Evolutionary conservation across 2,329 filamentous ascomycete species (phyloP).

Genomic region (Xylaria sp.): DNA sequence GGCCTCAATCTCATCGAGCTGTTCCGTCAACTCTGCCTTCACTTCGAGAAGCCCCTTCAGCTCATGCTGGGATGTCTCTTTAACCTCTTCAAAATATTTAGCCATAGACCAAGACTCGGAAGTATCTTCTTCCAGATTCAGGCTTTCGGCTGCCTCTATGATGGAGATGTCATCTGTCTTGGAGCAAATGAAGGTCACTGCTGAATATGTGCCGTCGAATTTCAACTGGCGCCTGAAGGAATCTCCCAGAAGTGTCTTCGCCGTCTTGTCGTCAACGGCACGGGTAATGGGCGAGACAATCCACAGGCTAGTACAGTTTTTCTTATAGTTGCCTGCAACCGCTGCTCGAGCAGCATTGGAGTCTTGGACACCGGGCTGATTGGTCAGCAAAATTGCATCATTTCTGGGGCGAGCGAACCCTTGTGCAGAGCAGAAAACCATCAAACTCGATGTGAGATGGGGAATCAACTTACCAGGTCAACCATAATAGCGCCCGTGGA

Average conservation of each 20-base stretch:
- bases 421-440: not conserved
- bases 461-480: constrained; percentile 31
- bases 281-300: constrained; percentile 64
- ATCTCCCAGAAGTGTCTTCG: constrained; percentile 58
- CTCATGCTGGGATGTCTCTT: not conserved
- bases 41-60: constrained; percentile 37
- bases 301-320: constrained; percentile 61
- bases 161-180: constrained; percentile 57
- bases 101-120: constrained; percentile 39
- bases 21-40: constrained; percentile 26
- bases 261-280: constrained; percentile 63
- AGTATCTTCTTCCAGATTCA: constrained; percentile 42
- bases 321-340: constrained; percentile 59
- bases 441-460: not conserved
- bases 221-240: constrained; percentile 62
- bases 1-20: constrained; percentile 49
- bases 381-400: constrained; percentile 15
- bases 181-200: constrained; percentile 54
- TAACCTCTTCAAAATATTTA: constrained; percentile 26
- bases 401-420: no score
- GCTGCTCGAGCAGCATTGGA: constrained; percentile 58
- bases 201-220: constrained; percentile 57
- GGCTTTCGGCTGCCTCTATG: constrained; percentile 40
- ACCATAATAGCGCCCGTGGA: constrained; percentile 42
- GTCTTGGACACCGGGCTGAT: constrained; percentile 52